Evolutionary conservation across 441 rosid species (phyloP), one percentile per base, ranked within the genome.

Genomic region (Aleurites moluccanus): DNA sequence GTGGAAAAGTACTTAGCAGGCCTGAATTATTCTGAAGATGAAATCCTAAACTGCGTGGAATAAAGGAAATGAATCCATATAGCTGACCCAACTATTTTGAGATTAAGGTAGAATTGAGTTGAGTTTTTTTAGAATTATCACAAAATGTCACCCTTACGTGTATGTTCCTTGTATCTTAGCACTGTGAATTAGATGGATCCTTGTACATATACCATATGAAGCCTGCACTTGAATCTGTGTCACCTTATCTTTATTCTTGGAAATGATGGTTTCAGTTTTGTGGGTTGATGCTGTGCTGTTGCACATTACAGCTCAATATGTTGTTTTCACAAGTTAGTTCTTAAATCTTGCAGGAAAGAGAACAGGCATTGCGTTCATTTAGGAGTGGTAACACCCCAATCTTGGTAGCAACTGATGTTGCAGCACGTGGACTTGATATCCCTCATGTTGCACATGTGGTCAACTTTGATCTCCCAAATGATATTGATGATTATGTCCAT

Each of bases 381-480:
- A 92, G 93, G 83, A 92, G 86, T 61, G 98, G 99, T 25, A 86
- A 82, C 59, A 88, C 96, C 21, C 99, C 99, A 20, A 95, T 95
- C 50, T 80, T 95, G 83, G 99, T 95, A 1, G 98, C 98, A 49
- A 92, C 97, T 5, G 99, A 95, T 63, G 98, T 94, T 73, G 96
- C 98, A 67, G 97, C 97, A 1, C 97, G 98, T 60, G 98, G 97
- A 64, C 98, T 92, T 61, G 98, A 94, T 81, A 92, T 92, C 35
- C 99, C 98, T 15, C 92, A 89, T 14, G 98, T 94, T 13, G 95
- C 97, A 35, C 98, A 94, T 56, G 97, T 92, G 5, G 92, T 94
- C 72, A 94, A 92, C 80, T 92, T 94, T 67, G 98, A 94, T 84
- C 93, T 94, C 38, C 98, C 98, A 23, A 92, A 92, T 72, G 98